These are phyloP conservation scores for Linnemannia elongata DNA, from an alignment of 192 early-diverging fungal species.

Conservation along the genomic window DNA sequence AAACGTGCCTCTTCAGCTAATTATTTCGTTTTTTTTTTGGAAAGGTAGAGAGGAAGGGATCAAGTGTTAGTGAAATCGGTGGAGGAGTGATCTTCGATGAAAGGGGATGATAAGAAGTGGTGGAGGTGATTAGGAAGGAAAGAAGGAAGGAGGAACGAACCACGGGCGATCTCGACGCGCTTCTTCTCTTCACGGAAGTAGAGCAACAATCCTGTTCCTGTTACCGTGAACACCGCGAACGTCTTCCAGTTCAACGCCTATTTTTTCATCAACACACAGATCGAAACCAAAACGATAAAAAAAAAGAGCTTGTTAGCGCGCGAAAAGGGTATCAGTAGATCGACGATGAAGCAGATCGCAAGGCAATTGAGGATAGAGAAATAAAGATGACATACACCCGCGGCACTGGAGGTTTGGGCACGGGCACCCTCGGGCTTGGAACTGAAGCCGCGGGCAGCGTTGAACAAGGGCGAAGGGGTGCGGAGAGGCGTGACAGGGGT, in stretches of 20 bases:
- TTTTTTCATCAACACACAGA: neutral
- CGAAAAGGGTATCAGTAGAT: neutral
- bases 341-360: neutral
- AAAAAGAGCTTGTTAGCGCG: too few species aligned
- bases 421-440: constrained; percentile 38
- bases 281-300: neutral
- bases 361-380: neutral
- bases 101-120: neutral
- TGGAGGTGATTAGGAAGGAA: neutral
- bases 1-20: constrained; percentile 53
- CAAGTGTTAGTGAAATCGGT: neutral
- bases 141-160: neutral
- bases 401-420: constrained; percentile 32
- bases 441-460: constrained; percentile 1
- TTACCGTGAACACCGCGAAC: constrained; percentile 66
- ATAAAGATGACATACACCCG: constrained; percentile 29
- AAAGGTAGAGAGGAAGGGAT: neutral
- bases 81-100: neutral
- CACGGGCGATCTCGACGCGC: constrained; percentile 63
- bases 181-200: constrained; percentile 78
- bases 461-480: neutral
- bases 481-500: neutral
- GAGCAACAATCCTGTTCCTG: constrained; percentile 70
- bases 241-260: constrained; percentile 66
- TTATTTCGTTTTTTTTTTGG: neutral